Percentiles rank a stretch among this genome's conserved stretches.
Conservation (phyloP, 495 filamentous ascomycete species). For the Lasiosphaeria hispida region DNA sequence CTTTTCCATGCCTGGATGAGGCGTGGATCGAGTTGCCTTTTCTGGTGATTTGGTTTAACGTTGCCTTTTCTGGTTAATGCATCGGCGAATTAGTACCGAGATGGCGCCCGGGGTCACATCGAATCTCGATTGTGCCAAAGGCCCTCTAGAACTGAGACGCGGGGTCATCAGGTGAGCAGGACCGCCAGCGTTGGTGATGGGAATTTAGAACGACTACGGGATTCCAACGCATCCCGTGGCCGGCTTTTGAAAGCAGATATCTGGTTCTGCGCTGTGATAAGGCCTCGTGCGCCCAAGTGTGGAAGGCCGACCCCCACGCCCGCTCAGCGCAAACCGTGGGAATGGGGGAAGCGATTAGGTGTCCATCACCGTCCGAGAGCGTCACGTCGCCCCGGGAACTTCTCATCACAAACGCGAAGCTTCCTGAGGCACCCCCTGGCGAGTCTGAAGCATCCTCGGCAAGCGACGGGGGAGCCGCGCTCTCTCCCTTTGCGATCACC, state of each 20-base stretch:
- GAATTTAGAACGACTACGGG: neutral
- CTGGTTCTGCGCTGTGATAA: neutral
- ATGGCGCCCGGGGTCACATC: no score
- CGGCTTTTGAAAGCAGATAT: neutral
- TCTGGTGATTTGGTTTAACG: no score
- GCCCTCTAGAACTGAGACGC: neutral
- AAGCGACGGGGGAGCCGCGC: no score
- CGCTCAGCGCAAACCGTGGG: neutral
- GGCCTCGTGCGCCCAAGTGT: neutral
- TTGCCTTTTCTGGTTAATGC: neutral
- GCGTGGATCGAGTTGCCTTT: neutral
- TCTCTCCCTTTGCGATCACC: no score
- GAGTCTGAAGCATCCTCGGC: slow-evolving; percentile 1
- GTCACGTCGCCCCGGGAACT: neutral
- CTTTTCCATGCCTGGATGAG: neutral
- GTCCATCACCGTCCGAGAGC: slow-evolving; percentile 8
- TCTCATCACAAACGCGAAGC: neutral
- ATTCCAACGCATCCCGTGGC: neutral
- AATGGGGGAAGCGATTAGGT: slow-evolving; percentile 1
- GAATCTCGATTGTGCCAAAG: neutral
- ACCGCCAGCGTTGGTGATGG: neutral
- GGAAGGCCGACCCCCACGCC: slow-evolving; percentile 3
- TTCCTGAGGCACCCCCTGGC: slow-evolving; percentile 6
- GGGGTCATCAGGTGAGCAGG: slow-evolving; percentile 1
- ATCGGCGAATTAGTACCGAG: no score